Evolutionary conservation across 2,329 filamentous ascomycete genomes (phyloP), one percentile per base, ranked within the genome.

Genomic region (Paradendryphiella salina): DNA sequence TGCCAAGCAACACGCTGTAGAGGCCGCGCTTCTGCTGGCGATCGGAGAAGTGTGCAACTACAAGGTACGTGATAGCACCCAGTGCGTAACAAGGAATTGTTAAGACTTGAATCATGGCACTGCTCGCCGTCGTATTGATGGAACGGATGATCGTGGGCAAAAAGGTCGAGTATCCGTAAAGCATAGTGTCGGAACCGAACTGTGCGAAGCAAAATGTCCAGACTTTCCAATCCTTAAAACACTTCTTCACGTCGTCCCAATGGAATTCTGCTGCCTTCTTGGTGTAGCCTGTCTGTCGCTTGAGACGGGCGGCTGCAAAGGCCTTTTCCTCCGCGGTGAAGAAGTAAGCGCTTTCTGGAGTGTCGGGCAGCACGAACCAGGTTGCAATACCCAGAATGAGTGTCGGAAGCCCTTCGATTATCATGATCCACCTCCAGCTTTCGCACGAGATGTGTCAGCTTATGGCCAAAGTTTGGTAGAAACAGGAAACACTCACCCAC

Each of bases 151-250:
- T 92, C 4, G 87, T 90, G 0, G 89, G 89, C 36, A 93, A 74
- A 66, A 92, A 92, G 0, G 87, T 90, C 41, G 84, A 87, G 70
- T 85, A 91, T 4, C 88, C 87, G 64, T 92, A 92, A 0, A 92
- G 78, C 83, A 91, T 88, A 1, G 85, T 89, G 63, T 90, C 87
- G 13, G 81, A 80, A 4, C 87, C 86, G 65, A 91, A 91, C 67
- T 90, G 86, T 4, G 78, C 86, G 31, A 84, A 70, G 56, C 80
- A 85, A 67, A 90, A 90, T 1, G 80, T 74, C 79, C 85, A 90
- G 18, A 89, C 82, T 67, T 88, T 90, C 87, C 87, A 90, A 71
- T 93, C 89, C 56, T 77, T 80, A 52, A 89, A 83, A 0, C 85
- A 87, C 47, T 81, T 82, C 56, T 79, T 75, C 64, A 89, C 86